phyloP scores from a whole-genome alignment of 257 asterid genomes.

The Datura wrightii region DNA sequence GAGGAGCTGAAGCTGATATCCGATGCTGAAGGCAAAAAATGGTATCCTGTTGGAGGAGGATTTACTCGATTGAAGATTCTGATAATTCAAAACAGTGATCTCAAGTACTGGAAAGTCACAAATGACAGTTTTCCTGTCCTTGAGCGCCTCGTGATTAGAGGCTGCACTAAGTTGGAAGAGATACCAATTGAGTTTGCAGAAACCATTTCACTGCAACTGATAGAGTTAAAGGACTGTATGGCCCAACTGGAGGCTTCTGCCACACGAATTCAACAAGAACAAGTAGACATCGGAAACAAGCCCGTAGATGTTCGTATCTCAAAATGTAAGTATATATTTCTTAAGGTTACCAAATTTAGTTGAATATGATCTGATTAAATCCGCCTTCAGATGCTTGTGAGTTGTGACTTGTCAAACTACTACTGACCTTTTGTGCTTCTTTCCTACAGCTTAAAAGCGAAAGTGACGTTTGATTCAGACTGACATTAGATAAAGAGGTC shows the following conservation, averaged over 20 bases:
- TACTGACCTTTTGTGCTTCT: background rate
- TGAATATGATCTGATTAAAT: too few species aligned
- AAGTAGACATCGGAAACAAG: background rate
- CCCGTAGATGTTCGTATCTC: background rate
- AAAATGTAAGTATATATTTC: background rate
- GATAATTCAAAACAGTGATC: accelerated
- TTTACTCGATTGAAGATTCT: background rate
- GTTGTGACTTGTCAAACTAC: background rate
- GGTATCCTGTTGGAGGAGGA: background rate
- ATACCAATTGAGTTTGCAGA: background rate
- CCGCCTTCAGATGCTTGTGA: background rate
- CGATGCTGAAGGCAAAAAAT: background rate
- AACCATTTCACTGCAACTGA: background rate
- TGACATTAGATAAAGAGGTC: too few species aligned
- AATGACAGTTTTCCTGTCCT: background rate
- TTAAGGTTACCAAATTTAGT: background rate
- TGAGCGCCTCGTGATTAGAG: background rate
- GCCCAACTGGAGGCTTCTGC: background rate
- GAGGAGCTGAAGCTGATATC: background rate
- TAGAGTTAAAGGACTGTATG: background rate
- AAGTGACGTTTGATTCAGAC: background rate
- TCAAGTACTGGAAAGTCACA: background rate
- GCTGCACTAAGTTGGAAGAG: background rate
- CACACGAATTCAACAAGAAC: conserved; percentile 19
- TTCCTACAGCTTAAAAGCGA: background rate